These are phyloP conservation scores for Leccinum griseonigrum DNA, from an alignment of 1,284 basidiomycete genomes.

Conservation along the genomic window DNA sequence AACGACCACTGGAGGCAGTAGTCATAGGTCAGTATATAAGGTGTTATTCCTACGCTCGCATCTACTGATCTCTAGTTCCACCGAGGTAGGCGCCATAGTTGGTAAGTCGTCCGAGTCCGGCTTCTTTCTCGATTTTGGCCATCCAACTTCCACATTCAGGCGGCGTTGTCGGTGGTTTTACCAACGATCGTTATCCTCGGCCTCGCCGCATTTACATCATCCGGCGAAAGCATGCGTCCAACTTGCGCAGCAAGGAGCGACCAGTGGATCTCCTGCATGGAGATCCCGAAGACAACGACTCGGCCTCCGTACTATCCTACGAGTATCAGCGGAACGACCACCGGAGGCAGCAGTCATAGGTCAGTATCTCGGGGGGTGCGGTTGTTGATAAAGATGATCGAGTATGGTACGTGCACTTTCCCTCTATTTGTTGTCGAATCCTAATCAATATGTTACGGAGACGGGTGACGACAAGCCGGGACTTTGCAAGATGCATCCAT, in stretches of 20 bases:
- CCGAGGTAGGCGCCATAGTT: slow-evolving; percentile 63
- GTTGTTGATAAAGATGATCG: no score
- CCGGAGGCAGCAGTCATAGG: no score
- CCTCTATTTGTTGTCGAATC: no score
- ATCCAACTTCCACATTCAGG: slow-evolving; percentile 34
- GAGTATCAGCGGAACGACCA: no score
- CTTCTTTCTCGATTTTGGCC: not conserved
- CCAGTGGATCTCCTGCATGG: slow-evolving; percentile 62
- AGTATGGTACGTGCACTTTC: no score
- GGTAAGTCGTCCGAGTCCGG: slow-evolving; percentile 33
- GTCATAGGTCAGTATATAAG: slow-evolving; percentile 24
- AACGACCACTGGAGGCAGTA: slow-evolving; percentile 21
- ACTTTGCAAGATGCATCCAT: no score
- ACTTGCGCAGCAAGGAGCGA: slow-evolving; percentile 44
- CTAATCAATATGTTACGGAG: no score
- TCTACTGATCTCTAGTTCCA: slow-evolving; percentile 21
- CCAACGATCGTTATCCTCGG: slow-evolving; percentile 42
- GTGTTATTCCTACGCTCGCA: not conserved
- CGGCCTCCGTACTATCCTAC: no score
- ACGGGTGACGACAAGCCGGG: no score
- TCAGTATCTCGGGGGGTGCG: no score
- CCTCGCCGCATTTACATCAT: slow-evolving; percentile 47
- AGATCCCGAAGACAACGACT: slow-evolving; percentile 50
- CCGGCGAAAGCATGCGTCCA: slow-evolving; percentile 43
- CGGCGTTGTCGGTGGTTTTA: slow-evolving; percentile 64